A percentile compares a stretch with the other conserved stretches of the same genome.
phyloP scores from a whole-genome alignment of 2,329 filamentous ascomycete genomes.

The Daldinia eschscholtzii region DNA sequence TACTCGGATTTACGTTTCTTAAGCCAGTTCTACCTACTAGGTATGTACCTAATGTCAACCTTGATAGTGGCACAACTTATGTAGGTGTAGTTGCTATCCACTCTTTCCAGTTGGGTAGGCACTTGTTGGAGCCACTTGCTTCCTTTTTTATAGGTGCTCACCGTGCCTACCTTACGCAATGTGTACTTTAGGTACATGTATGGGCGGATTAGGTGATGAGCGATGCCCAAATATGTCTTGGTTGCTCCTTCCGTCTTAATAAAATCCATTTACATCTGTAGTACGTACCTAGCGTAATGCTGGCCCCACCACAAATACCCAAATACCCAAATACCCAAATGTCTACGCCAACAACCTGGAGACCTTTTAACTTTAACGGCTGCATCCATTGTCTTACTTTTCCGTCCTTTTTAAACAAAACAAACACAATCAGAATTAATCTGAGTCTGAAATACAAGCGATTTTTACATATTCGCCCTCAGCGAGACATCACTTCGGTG shows the following conservation, averaged over 20 bases:
- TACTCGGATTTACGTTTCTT: too few relatives aligned
- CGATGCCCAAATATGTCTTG: slow-evolving; percentile 12
- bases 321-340: too few relatives aligned
- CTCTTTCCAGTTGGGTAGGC: not conserved
- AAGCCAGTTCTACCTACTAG: too few relatives aligned
- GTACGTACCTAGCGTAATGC: slow-evolving; percentile 1
- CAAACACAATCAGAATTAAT: not conserved
- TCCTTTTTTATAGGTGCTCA: not conserved
- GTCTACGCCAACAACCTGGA: not conserved
- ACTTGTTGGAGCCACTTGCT: not conserved
- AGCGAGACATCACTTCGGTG: not conserved
- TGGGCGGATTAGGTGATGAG: not conserved
- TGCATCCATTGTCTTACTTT: slow-evolving; percentile 1
- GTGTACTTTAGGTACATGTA: not conserved
- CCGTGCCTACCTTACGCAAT: not conserved
- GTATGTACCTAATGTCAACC: not conserved
- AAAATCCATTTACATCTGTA: not conserved
- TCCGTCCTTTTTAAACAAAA: not conserved
- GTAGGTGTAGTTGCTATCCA: not conserved
- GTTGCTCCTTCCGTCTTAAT: not conserved
- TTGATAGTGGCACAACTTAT: not conserved
- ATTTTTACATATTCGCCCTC: not conserved
- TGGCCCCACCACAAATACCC: not conserved
- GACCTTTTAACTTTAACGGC: slow-evolving; percentile 1
- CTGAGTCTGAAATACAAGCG: not conserved